Evolutionary conservation across 306 rosid genomes (phyloP).

Genomic region (Cicer yamashitae): DNA sequence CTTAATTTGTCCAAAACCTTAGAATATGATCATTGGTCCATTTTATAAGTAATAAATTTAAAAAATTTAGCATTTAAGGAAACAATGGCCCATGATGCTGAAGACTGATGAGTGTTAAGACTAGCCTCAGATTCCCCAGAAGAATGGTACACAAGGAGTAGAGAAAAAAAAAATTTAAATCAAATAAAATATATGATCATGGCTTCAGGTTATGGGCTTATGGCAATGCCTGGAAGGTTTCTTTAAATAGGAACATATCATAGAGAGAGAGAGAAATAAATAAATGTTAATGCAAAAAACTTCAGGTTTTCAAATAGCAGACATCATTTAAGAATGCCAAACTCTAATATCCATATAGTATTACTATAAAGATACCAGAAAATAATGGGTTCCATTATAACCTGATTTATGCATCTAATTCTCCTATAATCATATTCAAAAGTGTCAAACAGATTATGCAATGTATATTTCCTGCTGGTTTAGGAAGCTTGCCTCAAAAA

Average conservation of each 20-base stretch:
- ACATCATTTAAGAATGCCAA: slow-evolving; percentile 4
- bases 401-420: neutral
- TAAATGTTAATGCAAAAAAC: neutral
- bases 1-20: slow-evolving; percentile 10
- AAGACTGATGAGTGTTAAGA: neutral
- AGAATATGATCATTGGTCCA: neutral
- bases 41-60: neutral
- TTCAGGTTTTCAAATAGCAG: slow-evolving; percentile 7
- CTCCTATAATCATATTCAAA: slow-evolving; percentile 8
- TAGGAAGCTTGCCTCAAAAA: slow-evolving; percentile 76
- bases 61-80: neutral
- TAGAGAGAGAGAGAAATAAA: neutral
- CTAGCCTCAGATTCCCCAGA: neutral
- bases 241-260: neutral
- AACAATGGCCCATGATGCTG: neutral
- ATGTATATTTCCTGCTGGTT: neutral
- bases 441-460: neutral
- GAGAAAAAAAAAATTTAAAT: too few relatives aligned
- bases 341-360: slow-evolving; percentile 12
- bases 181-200: neutral
- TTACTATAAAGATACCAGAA: neutral
- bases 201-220: neutral
- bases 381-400: neutral
- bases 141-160: neutral
- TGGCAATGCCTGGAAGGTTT: neutral